These are phyloP conservation scores for Bryoerythrophyllum caledonicum DNA, from an alignment of 225 moss, liverwort and hornwort species.

Conservation along the genomic window DNA sequence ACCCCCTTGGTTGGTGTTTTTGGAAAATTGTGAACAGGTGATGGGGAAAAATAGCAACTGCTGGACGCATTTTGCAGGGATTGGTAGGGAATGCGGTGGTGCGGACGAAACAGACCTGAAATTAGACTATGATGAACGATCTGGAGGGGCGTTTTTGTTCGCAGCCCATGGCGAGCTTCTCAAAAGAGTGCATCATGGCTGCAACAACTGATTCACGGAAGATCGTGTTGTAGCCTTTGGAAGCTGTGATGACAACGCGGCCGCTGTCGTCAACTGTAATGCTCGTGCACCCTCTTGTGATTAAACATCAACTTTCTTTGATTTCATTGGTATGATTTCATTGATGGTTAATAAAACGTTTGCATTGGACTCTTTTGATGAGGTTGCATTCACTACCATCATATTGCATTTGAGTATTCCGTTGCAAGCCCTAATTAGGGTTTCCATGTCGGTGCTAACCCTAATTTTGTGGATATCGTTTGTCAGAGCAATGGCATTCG, in stretches of 20 bases:
- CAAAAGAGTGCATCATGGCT: background rate
- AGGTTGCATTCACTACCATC: too few relatives aligned
- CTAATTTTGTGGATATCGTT: background rate
- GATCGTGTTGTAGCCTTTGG: slow-evolving; percentile 4
- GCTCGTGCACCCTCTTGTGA: slow-evolving; percentile 1
- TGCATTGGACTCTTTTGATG: background rate
- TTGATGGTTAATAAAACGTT: background rate
- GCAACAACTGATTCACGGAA: background rate
- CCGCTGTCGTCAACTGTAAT: slow-evolving; percentile 11
- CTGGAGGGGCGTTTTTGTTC: background rate
- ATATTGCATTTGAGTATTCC: background rate
- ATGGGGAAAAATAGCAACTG: background rate
- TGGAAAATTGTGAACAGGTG: slow-evolving; percentile 5
- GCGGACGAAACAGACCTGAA: background rate
- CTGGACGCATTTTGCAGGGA: background rate
- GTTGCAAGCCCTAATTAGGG: background rate
- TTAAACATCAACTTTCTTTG: background rate
- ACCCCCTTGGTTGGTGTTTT: background rate
- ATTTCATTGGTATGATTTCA: background rate
- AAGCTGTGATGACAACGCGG: slow-evolving; percentile 20
- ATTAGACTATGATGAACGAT: background rate
- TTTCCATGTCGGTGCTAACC: background rate
- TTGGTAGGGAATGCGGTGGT: background rate
- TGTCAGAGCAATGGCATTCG: background rate
- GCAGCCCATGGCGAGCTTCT: background rate